phyloP scores from a whole-genome alignment of 2,329 filamentous ascomycete species.

The Colletotrichum australisinense region DNA sequence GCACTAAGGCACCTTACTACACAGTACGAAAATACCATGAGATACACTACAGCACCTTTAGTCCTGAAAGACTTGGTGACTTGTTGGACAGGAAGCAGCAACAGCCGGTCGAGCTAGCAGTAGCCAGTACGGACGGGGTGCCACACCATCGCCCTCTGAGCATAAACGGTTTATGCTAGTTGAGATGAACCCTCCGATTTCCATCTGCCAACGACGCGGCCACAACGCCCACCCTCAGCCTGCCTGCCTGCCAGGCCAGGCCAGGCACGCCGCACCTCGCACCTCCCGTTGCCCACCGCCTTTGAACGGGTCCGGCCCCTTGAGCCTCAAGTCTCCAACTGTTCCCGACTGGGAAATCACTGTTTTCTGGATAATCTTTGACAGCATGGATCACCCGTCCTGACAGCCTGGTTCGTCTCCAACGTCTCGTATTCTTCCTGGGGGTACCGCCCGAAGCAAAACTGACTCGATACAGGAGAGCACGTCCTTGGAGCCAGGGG shows the following conservation, averaged over 20 bases:
- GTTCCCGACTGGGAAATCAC: slow-evolving; percentile 24
- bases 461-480: slow-evolving; percentile 34
- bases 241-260: slow-evolving; percentile 1
- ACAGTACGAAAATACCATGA: too few relatives aligned
- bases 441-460: slow-evolving; percentile 24
- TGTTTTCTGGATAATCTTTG: slow-evolving; percentile 27
- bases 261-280: slow-evolving; percentile 14
- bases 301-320: slow-evolving; percentile 20
- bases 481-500: slow-evolving; percentile 24
- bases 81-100: neutral
- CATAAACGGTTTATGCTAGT: slow-evolving; percentile 22
- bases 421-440: slow-evolving; percentile 31
- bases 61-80: neutral
- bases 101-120: neutral
- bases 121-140: neutral
- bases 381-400: slow-evolving; percentile 29
- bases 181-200: slow-evolving; percentile 22
- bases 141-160: neutral
- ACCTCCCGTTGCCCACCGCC: slow-evolving; percentile 10
- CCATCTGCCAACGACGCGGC: slow-evolving; percentile 1
- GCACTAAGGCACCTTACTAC: neutral
- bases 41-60: neutral
- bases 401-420: slow-evolving; percentile 28
- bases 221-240: neutral
- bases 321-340: slow-evolving; percentile 29